A percentile compares a stretch with the other conserved stretches of the same genome.
Conservation (phyloP, 805 yeast genomes). For the Yueomyces sinensis region DNA sequence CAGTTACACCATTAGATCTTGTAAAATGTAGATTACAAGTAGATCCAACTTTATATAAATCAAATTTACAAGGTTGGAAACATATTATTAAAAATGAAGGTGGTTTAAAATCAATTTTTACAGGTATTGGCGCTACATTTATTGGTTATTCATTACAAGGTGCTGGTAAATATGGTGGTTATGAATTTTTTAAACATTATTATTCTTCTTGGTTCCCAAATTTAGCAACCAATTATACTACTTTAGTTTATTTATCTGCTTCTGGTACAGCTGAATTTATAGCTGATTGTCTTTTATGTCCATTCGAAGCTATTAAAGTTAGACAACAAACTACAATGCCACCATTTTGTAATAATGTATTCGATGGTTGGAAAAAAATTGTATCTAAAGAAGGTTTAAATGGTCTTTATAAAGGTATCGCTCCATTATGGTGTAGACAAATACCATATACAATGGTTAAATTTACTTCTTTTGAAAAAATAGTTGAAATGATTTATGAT, state of each 20-base stretch:
- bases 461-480: constrained; percentile 87
- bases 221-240: constrained; percentile 47
- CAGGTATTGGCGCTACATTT: constrained; percentile 87
- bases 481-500: constrained; percentile 68
- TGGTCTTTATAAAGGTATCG: constrained; percentile 76
- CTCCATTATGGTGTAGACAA: constrained; percentile 92
- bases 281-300: constrained; percentile 85
- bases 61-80: constrained; percentile 74
- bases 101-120: constrained; percentile 64
- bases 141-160: constrained; percentile 94
- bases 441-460: constrained; percentile 98
- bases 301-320: constrained; percentile 90
- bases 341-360: constrained; percentile 53
- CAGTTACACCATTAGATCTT: constrained; percentile 84
- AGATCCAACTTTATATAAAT: constrained; percentile 52
- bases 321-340: constrained; percentile 89
- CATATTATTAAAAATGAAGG: constrained; percentile 68
- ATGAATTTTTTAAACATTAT: constrained; percentile 77
- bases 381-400: constrained; percentile 55
- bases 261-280: constrained; percentile 93
- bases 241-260: constrained; percentile 66
- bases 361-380: constrained; percentile 57
- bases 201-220: constrained; percentile 52
- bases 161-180: constrained; percentile 93
- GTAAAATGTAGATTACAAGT: constrained; percentile 93